Conservation (phyloP, 1,139 yeast genomes). For the Debaryomyces subglobosus region DNA sequence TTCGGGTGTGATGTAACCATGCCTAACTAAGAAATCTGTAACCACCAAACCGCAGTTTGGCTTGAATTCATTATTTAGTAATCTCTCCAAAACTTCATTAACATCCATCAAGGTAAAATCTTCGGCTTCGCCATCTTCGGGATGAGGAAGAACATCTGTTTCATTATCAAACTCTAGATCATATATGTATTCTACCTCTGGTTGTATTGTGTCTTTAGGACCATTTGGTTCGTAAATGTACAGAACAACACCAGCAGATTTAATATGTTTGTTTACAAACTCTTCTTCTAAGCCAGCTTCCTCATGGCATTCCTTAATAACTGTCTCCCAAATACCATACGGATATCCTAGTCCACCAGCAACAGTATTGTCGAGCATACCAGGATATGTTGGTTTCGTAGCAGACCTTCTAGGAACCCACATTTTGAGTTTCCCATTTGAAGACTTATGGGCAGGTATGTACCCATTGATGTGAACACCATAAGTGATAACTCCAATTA, state of each 20-base stretch:
- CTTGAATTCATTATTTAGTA: constrained; percentile 67
- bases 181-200: constrained; percentile 82
- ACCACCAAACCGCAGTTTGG: constrained; percentile 85
- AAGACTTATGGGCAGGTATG: constrained; percentile 41
- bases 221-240: constrained; percentile 55
- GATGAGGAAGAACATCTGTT: constrained; percentile 56
- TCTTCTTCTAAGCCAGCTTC: constrained; percentile 78
- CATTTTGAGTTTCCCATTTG: constrained; percentile 52
- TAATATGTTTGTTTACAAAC: constrained; percentile 49
- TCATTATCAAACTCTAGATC: constrained; percentile 64
- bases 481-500: constrained; percentile 84
- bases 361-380: constrained; percentile 87
- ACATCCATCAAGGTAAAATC: constrained; percentile 66
- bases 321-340: constrained; percentile 72
- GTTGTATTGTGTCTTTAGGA: constrained; percentile 68
- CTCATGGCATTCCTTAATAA: constrained; percentile 82
- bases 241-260: constrained; percentile 66
- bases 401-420: constrained; percentile 87
- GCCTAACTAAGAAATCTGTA: constrained; percentile 83
- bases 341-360: constrained; percentile 96
- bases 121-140: constrained; percentile 86
- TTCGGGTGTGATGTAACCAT: constrained; percentile 65
- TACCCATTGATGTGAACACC: constrained; percentile 90
- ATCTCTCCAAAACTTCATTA: constrained; percentile 53
- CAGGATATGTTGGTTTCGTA: constrained; percentile 85